Conservation (phyloP, 1,139 yeast genomes). For the Saccharomyces hybrid region DNA sequence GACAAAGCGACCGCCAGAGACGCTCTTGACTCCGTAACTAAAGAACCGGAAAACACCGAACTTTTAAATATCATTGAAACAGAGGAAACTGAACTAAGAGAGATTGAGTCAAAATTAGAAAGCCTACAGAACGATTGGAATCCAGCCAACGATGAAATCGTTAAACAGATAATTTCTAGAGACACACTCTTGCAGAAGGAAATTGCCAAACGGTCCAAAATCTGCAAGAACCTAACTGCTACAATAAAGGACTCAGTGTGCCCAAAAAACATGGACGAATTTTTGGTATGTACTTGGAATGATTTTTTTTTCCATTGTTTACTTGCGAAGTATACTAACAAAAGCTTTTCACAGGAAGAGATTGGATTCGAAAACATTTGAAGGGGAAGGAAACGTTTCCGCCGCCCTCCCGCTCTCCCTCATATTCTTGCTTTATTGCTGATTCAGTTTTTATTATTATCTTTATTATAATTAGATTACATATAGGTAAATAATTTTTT, state of each 20-base stretch:
- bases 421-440: too few species aligned
- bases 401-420: neutral
- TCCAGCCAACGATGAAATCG: conserved; percentile 12
- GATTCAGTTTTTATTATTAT: too few species aligned
- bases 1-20: conserved; percentile 12
- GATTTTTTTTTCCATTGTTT: neutral
- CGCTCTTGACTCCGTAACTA: conserved; percentile 9
- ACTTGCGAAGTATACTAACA: conserved; percentile 2
- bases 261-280: conserved; percentile 19
- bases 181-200: conserved; percentile 15
- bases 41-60: conserved; percentile 18
- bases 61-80: conserved; percentile 8
- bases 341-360: conserved; percentile 12
- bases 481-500: neutral
- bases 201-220: conserved; percentile 10
- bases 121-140: conserved; percentile 13
- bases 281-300: conserved; percentile 16
- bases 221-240: conserved; percentile 10
- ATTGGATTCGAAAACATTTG: conserved; percentile 15
- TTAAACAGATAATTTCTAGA: conserved; percentile 7
- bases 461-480: neutral
- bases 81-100: conserved; percentile 6
- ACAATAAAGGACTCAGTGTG: conserved; percentile 20
- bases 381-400: neutral
- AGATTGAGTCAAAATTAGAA: conserved; percentile 7